Base-by-base conservation (phyloP, 2,329 filamentous ascomycete species). In the Coniochaeta ligniaria region DNA sequence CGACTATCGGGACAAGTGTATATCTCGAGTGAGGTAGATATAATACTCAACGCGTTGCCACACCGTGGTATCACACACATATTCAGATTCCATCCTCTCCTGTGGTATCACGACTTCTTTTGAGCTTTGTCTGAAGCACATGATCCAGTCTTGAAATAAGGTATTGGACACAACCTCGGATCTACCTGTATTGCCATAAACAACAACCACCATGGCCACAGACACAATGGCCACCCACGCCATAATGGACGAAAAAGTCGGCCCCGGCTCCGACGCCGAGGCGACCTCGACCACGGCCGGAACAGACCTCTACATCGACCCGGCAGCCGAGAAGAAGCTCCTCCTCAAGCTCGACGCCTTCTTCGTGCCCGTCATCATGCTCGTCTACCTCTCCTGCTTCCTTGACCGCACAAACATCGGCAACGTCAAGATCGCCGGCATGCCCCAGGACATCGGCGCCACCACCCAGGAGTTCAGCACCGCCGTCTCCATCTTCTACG, bases 371-470 rank as follows among this genome's bases (percentile, higher is more conserved):
- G 58, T 65, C 56, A 62, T 65, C 61, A 83, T 82, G 76, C 69
- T 83, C 55, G 75, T 84, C 5, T 86, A 83, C 63, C 66, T 86
- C 22, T 75, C 76, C 4, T 82, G 78, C 62, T 83, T 82, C 65
- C 72, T 84, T 45, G 83, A 86, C 68, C 75, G 83, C 59, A 74
- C 75, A 22, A 83, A 82, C 64, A 83, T 84, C 69, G 77, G 78
- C 56, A 82, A 82, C 65, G 79, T 79, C 62, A 75, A 75, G 60
- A 73, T 76, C 6, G 76, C 75, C 36, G 74, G 75, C 54, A 78
- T 81, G 75, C 74, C 76, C 2, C 70, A 73, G 43, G 78, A 76
- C 61, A 78, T 81, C 55, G 67, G 71, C 24, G 73, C 76, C 14
- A 72, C 72, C 0, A 67, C 69, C 11, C 69, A 70, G 35, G 70